Evolutionary conservation across 768 basidiomycete species (phyloP).

Genomic region (Hebeloma cylindrosporum): DNA sequence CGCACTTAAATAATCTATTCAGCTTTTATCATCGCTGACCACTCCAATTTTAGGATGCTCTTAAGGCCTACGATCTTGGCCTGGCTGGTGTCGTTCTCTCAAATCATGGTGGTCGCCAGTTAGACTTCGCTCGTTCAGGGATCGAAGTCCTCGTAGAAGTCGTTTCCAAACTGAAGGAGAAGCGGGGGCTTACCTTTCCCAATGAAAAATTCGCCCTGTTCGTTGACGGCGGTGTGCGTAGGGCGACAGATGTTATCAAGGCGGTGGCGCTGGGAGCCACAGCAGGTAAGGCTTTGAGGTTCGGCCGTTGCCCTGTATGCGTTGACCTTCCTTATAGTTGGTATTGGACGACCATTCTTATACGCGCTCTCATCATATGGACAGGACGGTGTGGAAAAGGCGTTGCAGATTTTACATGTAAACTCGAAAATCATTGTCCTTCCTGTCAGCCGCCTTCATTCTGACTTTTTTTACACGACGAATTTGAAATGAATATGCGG

Average conservation of each 20-base stretch:
- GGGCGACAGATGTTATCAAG: conserved; percentile 82
- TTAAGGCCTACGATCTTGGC: conserved; percentile 78
- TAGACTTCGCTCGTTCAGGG: conserved; percentile 83
- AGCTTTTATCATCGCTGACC: not conserved
- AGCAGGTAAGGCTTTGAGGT: conserved; percentile 35
- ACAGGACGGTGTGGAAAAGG: conserved; percentile 79
- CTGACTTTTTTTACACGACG: conserved; percentile 69
- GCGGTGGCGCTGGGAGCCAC: conserved; percentile 75
- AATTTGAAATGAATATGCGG: conserved; percentile 98
- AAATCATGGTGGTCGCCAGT: conserved; percentile 80
- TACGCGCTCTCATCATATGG: conserved; percentile 92
- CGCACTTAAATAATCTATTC: conserved; percentile 15
- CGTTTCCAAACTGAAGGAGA: conserved; percentile 64
- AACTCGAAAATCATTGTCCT: conserved; percentile 25
- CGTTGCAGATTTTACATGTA: conserved; percentile 77
- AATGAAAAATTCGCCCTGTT: conserved; percentile 82
- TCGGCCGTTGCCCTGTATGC: conserved; percentile 11
- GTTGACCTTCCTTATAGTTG: conserved; percentile 35
- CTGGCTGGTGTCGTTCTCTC: conserved; percentile 80
- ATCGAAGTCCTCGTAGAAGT: conserved; percentile 91
- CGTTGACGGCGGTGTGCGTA: conserved; percentile 91
- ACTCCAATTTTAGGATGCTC: conserved; percentile 57
- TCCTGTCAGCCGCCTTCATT: not conserved
- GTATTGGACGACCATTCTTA: conserved; percentile 82
- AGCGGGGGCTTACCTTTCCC: conserved; percentile 69